Evolutionary conservation across 495 filamentous ascomycete species (phyloP).

Genomic region (Talaromyces trachyspermus): DNA sequence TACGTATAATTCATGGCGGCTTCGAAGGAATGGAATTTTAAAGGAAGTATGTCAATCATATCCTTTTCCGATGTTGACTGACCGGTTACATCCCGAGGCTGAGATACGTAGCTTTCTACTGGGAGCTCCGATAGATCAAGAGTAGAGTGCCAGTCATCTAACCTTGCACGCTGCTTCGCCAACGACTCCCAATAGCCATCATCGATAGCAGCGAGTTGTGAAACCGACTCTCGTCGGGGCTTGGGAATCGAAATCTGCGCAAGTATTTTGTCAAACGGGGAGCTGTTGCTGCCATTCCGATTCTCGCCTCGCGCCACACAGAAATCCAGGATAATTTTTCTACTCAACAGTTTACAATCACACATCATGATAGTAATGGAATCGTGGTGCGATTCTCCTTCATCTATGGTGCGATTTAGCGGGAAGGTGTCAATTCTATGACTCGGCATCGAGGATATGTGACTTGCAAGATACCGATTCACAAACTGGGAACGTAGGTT

Average conservation of each 20-base stretch:
- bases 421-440: slow-evolving; percentile 4
- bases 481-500: slow-evolving; percentile 5
- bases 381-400: slow-evolving; percentile 1
- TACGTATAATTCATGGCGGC: slow-evolving; percentile 5
- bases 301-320: slow-evolving; percentile 1
- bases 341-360: slow-evolving; percentile 2
- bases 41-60: slow-evolving; percentile 1
- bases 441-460: background rate
- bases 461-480: background rate
- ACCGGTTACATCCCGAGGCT: background rate
- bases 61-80: background rate
- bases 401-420: slow-evolving; percentile 2
- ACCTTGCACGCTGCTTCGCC: background rate
- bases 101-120: slow-evolving; percentile 5
- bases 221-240: background rate
- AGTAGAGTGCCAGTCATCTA: slow-evolving; percentile 4
- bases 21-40: slow-evolving; percentile 3
- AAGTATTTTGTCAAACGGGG: slow-evolving; percentile 1
- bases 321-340: slow-evolving; percentile 3
- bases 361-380: slow-evolving; percentile 5
- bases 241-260: slow-evolving; percentile 1
- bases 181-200: background rate
- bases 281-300: background rate
- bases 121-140: slow-evolving; percentile 5
- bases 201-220: background rate